Evolutionary conservation across 306 rosid genomes (phyloP).

Genomic region (Vicia villosa): DNA sequence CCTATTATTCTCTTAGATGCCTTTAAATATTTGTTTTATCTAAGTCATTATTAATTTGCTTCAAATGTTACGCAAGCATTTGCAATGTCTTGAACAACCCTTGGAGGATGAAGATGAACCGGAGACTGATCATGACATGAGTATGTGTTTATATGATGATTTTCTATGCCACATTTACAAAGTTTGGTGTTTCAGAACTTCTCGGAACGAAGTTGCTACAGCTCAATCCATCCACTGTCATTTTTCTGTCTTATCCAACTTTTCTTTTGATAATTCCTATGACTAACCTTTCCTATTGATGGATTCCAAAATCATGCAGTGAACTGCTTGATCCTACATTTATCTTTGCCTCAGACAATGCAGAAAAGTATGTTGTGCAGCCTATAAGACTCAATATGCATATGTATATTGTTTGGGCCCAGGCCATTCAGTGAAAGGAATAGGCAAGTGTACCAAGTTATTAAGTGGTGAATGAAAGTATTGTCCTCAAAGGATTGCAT

Average conservation of each 20-base stretch:
- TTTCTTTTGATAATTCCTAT: conserved; percentile 30
- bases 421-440: neutral
- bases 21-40: conserved; percentile 9
- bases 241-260: conserved; percentile 37
- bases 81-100: conserved; percentile 70
- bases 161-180: conserved; percentile 30
- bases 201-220: conserved; percentile 81
- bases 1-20: conserved; percentile 9
- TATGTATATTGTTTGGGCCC: conserved; percentile 1
- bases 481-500: neutral
- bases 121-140: conserved; percentile 44
- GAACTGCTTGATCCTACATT: conserved; percentile 92
- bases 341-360: conserved; percentile 85
- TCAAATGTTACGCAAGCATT: conserved; percentile 69
- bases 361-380: conserved; percentile 83
- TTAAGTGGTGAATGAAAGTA: conserved; percentile 2
- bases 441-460: conserved; percentile 13
- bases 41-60: conserved; percentile 31
- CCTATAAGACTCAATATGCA: conserved; percentile 77
- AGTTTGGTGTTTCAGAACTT: conserved; percentile 63
- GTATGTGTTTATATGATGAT: neutral
- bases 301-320: conserved; percentile 58
- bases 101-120: conserved; percentile 54
- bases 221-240: conserved; percentile 54
- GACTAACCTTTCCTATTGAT: conserved; percentile 30